Evolutionary conservation across 305 asterid species (phyloP).

Genomic region (Plantago lanceolata): DNA sequence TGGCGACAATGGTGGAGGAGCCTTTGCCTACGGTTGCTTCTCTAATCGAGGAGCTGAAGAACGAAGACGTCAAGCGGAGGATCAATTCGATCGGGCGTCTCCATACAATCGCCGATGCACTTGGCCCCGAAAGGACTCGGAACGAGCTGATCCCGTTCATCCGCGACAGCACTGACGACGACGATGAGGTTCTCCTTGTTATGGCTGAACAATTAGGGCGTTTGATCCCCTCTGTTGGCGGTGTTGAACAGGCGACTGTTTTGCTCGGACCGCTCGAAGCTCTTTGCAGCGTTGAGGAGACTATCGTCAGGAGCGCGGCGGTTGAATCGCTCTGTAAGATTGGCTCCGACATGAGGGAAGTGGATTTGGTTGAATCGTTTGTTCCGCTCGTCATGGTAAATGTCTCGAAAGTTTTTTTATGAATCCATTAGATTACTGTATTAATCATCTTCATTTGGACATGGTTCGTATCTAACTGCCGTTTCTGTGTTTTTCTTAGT

Average conservation of each 20-base stretch:
- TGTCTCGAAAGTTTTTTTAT: conserved; percentile 14
- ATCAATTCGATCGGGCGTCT: conserved; percentile 71
- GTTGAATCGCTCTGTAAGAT: conserved; percentile 79
- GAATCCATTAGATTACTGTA: not conserved
- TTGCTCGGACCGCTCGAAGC: conserved; percentile 81
- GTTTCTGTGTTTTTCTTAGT: no score
- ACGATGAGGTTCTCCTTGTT: conserved; percentile 83
- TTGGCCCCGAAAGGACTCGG: conserved; percentile 83
- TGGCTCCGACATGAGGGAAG: conserved; percentile 85
- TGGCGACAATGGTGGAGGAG: conserved; percentile 66
- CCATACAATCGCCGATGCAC: conserved; percentile 84
- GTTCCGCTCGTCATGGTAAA: conserved; percentile 88
- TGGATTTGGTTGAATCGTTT: conserved; percentile 64
- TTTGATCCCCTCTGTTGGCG: conserved; percentile 84
- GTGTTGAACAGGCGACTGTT: conserved; percentile 77
- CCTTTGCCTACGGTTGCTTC: conserved; percentile 83
- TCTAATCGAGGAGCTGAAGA: conserved; percentile 79
- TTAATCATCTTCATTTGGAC: not conserved
- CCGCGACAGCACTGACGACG: conserved; percentile 87
- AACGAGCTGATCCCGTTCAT: conserved; percentile 84
- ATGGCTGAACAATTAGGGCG: conserved; percentile 90
- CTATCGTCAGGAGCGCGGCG: conserved; percentile 83
- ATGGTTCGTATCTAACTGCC: no score
- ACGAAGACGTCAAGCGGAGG: conserved; percentile 73
- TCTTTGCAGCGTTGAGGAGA: conserved; percentile 91